Conservation (phyloP, 2,329 filamentous ascomycete genomes). For the Cryphonectria nitschkei region DNA sequence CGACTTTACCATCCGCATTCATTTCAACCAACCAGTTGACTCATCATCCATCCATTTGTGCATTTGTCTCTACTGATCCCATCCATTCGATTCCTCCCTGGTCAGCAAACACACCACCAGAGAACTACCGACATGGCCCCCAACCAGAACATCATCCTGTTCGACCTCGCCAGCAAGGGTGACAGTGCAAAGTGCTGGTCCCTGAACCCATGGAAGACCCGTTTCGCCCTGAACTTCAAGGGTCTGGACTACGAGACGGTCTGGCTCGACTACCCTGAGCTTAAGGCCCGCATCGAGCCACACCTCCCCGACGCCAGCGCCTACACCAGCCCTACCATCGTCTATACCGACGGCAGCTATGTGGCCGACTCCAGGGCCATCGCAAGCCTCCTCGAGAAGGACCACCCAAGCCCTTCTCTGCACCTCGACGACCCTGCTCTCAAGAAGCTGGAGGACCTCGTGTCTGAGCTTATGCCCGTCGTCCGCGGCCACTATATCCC, state of each 20-base stretch:
- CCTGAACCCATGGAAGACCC: conserved; percentile 72
- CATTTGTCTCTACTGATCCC: too few species aligned
- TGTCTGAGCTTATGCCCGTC: conserved; percentile 38
- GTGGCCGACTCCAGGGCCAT: conserved; percentile 69
- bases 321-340: conserved; percentile 62
- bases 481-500: conserved; percentile 51
- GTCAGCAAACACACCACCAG: neutral
- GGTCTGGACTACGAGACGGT: conserved; percentile 67
- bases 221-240: conserved; percentile 70
- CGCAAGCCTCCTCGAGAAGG: conserved; percentile 59
- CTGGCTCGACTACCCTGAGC: conserved; percentile 71
- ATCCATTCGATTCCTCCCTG: too few species aligned
- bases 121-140: conserved; percentile 35
- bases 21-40: too few species aligned
- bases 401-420: conserved; percentile 60
- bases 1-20: too few species aligned
- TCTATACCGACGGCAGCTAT: conserved; percentile 58
- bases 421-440: conserved; percentile 59
- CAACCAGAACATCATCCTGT: conserved; percentile 53
- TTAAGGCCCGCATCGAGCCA: conserved; percentile 58
- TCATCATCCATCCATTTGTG: too few species aligned
- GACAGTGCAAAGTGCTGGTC: conserved; percentile 60
- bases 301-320: conserved; percentile 47
- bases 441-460: conserved; percentile 46
- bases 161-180: conserved; percentile 63